Base-by-base conservation (phyloP, 352 stramenopile genomes). In the Phytophthora pisi region DNA sequence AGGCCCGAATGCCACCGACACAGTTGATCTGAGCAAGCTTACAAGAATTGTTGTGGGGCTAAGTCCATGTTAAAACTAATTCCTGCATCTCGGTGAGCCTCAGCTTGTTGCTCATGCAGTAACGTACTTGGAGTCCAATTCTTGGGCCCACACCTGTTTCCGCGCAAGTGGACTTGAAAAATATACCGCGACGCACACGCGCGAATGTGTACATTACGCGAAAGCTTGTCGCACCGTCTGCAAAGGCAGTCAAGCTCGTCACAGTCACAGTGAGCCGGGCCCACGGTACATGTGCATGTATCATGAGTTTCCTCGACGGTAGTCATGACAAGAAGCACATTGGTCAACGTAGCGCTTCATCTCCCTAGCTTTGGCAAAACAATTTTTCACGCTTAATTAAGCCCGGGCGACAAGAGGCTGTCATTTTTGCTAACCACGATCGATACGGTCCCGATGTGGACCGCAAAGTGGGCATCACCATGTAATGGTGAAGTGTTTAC, bases 91-190 rank as follows among this genome's bases (percentile, higher is more conserved):
- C 45, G 45, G 23, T 53, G 53, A 38, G 36, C 36, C 20, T 57
- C 31, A 57, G 61, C 20, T 51, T 68, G 23, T 57, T 68, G 52
- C 30, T 62, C 51, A 63, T 51, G 30, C 26, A 24, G 23, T 38
- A 26, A 20, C 20, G 20, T 1, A 20, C 34, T 16, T 51, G 57
- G 47, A 8, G 28, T 9, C 28, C 28, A 31, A 31, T 5, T 31
- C 28, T 31, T 9, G 28, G 6, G 6, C 28, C 28, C 28, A 31
- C 31, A 50, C 31, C 10, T 55, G 55, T 46, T 54, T 62, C 42
- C 30, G 16, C 10, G 55, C 43, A 53, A 62, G 8, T 4, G n/a
- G 40, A 7, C 40, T 9, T n/a, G 40, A 4, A 9, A 31, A 31
- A 31, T 31, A 31, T 31, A 23, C 16, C 13, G 45, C 45, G 1